Evolutionary conservation across 2,329 filamentous ascomycete species (phyloP), one percentile per base, ranked within the genome.

Genomic region (Epichloe elymi): DNA sequence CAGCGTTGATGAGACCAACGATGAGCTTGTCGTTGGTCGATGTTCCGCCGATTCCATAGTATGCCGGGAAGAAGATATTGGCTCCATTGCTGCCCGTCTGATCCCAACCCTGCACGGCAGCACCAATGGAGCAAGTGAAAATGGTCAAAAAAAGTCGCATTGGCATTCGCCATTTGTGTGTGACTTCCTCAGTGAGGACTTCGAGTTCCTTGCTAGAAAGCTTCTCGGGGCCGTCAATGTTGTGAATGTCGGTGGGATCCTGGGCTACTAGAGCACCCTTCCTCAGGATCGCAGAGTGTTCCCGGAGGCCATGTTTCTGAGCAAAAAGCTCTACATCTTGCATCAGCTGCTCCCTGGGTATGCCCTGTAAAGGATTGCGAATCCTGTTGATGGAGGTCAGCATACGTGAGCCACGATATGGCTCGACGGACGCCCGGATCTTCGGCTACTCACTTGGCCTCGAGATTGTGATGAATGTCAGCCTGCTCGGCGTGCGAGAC

Each of bases 91-190:
- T 69, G 47, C 78, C 80, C 12, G 80, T 83, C 64, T 83, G 65
- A 58, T 84, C 80, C 80, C 80, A 84, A 14, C 81, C 80, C 57
- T 82, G 78, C 23, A 84, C 79, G 12, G 81, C 81, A 30, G 83
- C 82, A 51, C 80, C 82, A 47, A 86, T 76, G 43, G 82, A 84
- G 63, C 80, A 84, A 14, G 80, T 75, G 3, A 75, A 69, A 54
- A 87, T 85, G 36, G 83, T 85, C 54, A 82, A 73, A 68, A 80
- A 83, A 5, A 87, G 70, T 56, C 74, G 74, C 57, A 60, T 67
- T 0, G 83, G 80, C 53, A 83, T 75, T 52, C 74, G 72, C 79
- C 83, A 87, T 58, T 79, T 81, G 71, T 87, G 82, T 5, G 74
- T 70, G 42, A 73, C 67, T 62, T 87, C 83, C 41, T 78, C 70